phyloP scores from a whole-genome alignment of 441 rosid species.

The Corymbia calophylla region DNA sequence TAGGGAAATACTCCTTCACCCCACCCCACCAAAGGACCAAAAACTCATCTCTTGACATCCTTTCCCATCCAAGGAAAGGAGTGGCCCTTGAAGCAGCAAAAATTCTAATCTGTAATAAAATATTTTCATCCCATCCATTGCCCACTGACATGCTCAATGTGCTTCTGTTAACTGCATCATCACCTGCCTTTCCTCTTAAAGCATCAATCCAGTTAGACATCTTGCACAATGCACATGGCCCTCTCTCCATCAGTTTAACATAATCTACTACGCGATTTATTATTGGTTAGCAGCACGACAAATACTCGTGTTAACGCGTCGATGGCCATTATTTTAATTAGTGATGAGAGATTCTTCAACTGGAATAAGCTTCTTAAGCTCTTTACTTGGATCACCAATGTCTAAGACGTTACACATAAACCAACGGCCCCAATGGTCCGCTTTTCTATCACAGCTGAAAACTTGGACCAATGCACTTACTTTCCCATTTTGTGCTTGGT shows the following conservation, averaged over 20 bases:
- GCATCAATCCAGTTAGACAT: background rate
- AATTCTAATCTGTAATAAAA: background rate
- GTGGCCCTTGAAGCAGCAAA: background rate
- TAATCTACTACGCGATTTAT: background rate
- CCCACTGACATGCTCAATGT: background rate
- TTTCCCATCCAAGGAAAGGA: background rate
- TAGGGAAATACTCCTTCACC: background rate
- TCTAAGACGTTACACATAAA: background rate
- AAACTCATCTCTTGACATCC: background rate
- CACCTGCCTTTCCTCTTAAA: background rate
- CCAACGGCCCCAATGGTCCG: background rate
- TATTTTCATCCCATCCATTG: background rate
- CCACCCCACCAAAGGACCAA: background rate
- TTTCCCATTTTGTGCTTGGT: background rate
- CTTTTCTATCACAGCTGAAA: background rate
- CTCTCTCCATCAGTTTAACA: background rate
- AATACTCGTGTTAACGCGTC: background rate
- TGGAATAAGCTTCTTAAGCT: background rate
- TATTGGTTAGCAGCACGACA: background rate
- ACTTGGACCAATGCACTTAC: background rate
- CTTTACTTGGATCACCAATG: background rate
- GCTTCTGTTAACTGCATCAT: background rate
- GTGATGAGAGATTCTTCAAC: background rate
- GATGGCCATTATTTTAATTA: background rate
- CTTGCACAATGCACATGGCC: background rate